Evolutionary conservation across 108 stramenopile genomes (phyloP).

Genomic region (Hondaea fermentalgiana): DNA sequence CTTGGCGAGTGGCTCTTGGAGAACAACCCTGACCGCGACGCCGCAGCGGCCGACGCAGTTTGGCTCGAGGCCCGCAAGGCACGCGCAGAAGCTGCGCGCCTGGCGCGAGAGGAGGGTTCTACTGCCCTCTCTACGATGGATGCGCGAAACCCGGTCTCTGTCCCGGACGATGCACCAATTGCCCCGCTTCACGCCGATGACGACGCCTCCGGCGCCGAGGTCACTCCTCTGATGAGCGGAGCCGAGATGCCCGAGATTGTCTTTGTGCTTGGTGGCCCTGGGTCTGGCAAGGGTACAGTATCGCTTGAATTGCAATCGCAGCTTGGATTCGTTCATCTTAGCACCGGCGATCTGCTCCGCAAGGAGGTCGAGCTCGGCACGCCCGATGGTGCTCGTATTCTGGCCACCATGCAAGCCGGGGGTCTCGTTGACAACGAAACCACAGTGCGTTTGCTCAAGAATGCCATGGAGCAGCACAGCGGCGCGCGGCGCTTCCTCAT

Average conservation of each 20-base stretch:
- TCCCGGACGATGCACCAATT: neutral
- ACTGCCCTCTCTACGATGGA: neutral
- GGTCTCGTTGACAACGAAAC: conserved; percentile 67
- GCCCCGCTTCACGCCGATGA: neutral
- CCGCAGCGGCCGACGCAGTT: neutral
- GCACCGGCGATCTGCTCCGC: conserved; percentile 81
- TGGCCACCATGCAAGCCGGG: conserved; percentile 73
- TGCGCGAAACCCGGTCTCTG: neutral
- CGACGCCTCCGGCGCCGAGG: neutral
- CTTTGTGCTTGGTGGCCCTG: conserved; percentile 87
- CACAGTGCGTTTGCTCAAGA: conserved; percentile 67
- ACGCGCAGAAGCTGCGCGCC: neutral
- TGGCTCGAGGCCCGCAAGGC: neutral
- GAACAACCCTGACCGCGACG: conserved; percentile 17
- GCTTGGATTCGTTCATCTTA: conserved; percentile 81
- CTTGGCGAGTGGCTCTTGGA: conserved; percentile 25
- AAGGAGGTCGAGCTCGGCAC: conserved; percentile 72
- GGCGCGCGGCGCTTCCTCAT: conserved; percentile 67
- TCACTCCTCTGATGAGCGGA: neutral
- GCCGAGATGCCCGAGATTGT: conserved; percentile 42
- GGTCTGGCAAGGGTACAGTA: conserved; percentile 83
- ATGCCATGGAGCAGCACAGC: conserved; percentile 60
- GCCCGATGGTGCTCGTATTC: conserved; percentile 66
- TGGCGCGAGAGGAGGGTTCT: neutral
- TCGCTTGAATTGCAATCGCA: conserved; percentile 60